A percentile compares a stretch with the other conserved stretches of the same genome.
Evolutionary conservation across 2,329 filamentous ascomycete genomes (phyloP).

Genomic region (Epichloe baconii): DNA sequence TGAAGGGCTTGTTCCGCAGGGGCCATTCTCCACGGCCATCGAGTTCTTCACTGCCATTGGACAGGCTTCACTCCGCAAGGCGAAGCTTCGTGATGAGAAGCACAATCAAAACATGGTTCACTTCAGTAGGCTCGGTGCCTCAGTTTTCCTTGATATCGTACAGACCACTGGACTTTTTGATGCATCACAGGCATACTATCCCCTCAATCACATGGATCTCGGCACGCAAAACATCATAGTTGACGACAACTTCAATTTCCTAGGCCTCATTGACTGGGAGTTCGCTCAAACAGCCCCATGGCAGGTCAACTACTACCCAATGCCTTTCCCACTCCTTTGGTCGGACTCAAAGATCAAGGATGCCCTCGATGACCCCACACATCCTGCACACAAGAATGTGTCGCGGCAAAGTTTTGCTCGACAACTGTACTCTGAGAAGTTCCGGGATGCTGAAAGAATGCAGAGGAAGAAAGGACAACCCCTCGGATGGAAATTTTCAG

Average conservation of each 20-base stretch:
- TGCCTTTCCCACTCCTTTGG: constrained; percentile 14
- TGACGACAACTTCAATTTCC: constrained; percentile 16
- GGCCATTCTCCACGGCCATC: too few relatives aligned
- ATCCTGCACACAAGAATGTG: constrained; percentile 9
- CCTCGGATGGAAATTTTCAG: constrained; percentile 1
- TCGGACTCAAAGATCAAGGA: constrained; percentile 6
- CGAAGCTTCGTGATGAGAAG: too few relatives aligned
- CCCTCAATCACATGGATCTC: constrained; percentile 21
- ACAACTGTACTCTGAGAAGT: constrained; percentile 7
- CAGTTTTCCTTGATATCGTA: constrained; percentile 15
- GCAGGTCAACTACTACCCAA: constrained; percentile 18
- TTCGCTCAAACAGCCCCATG: constrained; percentile 18
- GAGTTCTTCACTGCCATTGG: too few relatives aligned
- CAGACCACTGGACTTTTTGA: constrained; percentile 10
- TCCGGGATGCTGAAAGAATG: constrained; percentile 7
- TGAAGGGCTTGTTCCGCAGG: too few relatives aligned
- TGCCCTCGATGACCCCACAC: constrained; percentile 9
- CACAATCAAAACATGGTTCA: too few relatives aligned
- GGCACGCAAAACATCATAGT: constrained; percentile 21
- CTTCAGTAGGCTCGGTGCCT: too few relatives aligned
- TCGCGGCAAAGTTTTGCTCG: not conserved
- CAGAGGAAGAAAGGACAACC: constrained; percentile 1
- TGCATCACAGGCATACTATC: constrained; percentile 6
- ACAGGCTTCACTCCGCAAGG: too few relatives aligned
- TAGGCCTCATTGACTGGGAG: constrained; percentile 21